phyloP scores from a whole-genome alignment of 2,329 filamentous ascomycete genomes.

The Ophiostoma ulmi region DNA sequence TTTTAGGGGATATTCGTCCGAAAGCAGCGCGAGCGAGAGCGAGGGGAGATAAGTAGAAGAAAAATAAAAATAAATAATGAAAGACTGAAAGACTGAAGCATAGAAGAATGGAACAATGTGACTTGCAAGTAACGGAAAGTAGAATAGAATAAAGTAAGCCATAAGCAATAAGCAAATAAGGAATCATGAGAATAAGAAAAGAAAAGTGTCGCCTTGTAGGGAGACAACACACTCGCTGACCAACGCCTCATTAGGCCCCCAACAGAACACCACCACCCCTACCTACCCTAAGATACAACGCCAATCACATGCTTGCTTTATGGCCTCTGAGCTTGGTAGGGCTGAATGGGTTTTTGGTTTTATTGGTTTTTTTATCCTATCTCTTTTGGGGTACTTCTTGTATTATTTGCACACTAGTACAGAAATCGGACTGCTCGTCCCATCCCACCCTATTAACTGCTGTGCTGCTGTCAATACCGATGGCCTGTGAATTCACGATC shows the following conservation, averaged over 20 bases:
- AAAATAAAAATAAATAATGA: neutral
- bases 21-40: neutral
- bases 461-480: neutral
- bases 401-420: neutral
- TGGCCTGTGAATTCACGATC: conserved; percentile 8
- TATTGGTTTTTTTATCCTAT: neutral
- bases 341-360: neutral
- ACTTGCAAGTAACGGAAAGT: too few relatives aligned
- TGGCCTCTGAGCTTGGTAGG: neutral
- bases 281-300: neutral
- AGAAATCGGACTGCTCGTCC: neutral
- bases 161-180: neutral
- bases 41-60: neutral
- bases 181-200: neutral
- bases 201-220: neutral
- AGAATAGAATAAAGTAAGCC: too few relatives aligned
- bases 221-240: neutral
- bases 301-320: conserved; percentile 1
- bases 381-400: neutral
- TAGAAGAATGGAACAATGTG: neutral
- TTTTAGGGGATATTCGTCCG: neutral
- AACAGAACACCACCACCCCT: conserved; percentile 7
- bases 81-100: neutral
- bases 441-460: neutral
- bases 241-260: neutral